Conservation (phyloP, 192 early-diverging fungal genomes). For the Rhizophagus clarus region DNA sequence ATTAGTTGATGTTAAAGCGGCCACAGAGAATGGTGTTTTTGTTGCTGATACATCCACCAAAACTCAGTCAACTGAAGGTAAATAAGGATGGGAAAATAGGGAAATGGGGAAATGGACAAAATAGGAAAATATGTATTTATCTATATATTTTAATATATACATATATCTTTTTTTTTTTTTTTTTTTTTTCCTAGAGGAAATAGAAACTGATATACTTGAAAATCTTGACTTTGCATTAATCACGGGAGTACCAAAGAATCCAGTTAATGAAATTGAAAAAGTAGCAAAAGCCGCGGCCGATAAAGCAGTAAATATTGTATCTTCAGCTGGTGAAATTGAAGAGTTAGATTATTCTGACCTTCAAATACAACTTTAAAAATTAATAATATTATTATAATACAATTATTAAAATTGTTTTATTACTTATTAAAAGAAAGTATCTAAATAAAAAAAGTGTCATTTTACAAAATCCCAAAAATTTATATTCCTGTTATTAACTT, state of each 20-base stretch:
- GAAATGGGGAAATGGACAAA: neutral
- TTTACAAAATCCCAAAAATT: too few relatives aligned
- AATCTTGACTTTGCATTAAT: conserved; percentile 26
- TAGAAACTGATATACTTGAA: conserved; percentile 4
- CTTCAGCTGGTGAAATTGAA: neutral
- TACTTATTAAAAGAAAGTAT: neutral
- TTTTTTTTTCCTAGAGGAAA: neutral
- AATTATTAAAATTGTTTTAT: neutral
- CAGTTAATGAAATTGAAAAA: conserved; percentile 11
- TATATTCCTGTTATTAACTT: neutral
- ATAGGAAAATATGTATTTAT: neutral
- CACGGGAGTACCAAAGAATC: conserved; percentile 13
- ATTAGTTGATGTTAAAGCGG: conserved; percentile 20
- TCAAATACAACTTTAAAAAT: conserved; percentile 1
- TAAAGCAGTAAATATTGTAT: neutral
- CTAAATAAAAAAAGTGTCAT: too few relatives aligned
- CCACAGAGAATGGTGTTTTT: conserved; percentile 25
- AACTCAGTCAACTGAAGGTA: neutral
- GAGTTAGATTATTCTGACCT: conserved; percentile 18
- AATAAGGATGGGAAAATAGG: too few relatives aligned
- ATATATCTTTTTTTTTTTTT: too few relatives aligned
- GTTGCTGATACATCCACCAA: conserved; percentile 13
- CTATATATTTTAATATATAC: neutral
- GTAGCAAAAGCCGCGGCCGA: neutral
- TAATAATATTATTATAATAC: neutral